These are phyloP conservation scores for Albugo candida DNA, from an alignment of 352 stramenopile genomes.

Conservation along the genomic window DNA sequence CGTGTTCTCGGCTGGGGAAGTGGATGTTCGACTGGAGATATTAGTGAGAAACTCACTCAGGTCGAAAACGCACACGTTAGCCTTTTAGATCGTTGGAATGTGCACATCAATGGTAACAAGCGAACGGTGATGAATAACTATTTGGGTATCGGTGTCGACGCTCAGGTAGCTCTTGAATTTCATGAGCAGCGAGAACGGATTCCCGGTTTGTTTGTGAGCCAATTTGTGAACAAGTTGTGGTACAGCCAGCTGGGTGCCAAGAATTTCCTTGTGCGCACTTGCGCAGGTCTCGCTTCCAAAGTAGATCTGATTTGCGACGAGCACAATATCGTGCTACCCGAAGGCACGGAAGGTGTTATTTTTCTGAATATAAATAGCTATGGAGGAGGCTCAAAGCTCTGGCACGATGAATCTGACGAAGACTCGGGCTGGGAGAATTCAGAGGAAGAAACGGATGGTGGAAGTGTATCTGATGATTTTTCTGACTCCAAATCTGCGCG, in stretches of 20 bases:
- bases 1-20: conserved; percentile 85
- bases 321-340: conserved; percentile 37
- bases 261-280: conserved; percentile 74
- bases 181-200: conserved; percentile 76
- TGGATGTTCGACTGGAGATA: conserved; percentile 61
- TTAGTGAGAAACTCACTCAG: conserved; percentile 47
- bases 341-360: conserved; percentile 70
- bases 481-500: not conserved
- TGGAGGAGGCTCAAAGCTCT: conserved; percentile 71
- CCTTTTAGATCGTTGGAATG: conserved; percentile 52
- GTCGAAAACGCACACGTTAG: conserved; percentile 55
- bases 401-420: conserved; percentile 42
- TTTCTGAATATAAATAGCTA: conserved; percentile 81
- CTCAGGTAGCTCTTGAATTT: conserved; percentile 79
- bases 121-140: conserved; percentile 64
- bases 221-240: conserved; percentile 83
- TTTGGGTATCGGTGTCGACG: conserved; percentile 76
- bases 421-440: conserved; percentile 32
- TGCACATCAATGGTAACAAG: conserved; percentile 51
- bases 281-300: conserved; percentile 49
- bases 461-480: not conserved
- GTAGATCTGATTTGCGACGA: conserved; percentile 68
- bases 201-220: conserved; percentile 74
- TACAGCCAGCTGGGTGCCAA: conserved; percentile 79
- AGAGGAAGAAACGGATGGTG: conserved; percentile 15